Base-by-base conservation (phyloP, 768 basidiomycete species). In the Panaeolus papilionaceus region DNA sequence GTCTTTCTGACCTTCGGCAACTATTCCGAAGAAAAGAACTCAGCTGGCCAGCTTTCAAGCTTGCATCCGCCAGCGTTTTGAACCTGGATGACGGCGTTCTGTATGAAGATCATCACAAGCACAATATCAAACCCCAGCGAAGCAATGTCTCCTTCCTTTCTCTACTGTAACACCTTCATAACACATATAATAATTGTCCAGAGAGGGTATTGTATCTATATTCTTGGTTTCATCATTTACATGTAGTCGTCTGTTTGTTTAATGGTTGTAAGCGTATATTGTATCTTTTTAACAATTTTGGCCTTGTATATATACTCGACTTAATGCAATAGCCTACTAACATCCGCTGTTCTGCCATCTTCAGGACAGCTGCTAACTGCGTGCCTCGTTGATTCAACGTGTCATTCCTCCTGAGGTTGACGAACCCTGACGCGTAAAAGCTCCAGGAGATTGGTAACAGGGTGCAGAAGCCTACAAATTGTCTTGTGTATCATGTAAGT, bases 41-140 rank as follows among this genome's bases (percentile, higher is more conserved):
- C 28, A 28, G 16, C 33, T 58, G 54, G 54, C 54, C 54, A 14
- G 26, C 54, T 7, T 58, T 58, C 28, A 28, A 16, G 10, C 54
- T 58, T 58, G 54, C 54, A 7, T 58, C 54, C n/a, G 54, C 54
- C 54, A 58, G 54, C 33, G 54, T 58, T 16, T 33, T 58, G 54
- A 58, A 58, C 33, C 54, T 58, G 26, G 54, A 58, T 33, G 54
- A 28, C 33, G 54, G 54, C 8, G 14, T 58, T 33, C 54, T 58
- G 4, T 58, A 28, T 33, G 54, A 58, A 37, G 54, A 58, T 10
- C 26, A 37, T 33, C 54, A 58, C 26, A 58, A 58, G 28, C 54
- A 58, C 2, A 6, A 58, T 28, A 37, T 58, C 54, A 58, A 58
- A 58, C 11, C 26, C 12, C 54, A 58, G 16, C 26, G 54, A 58